Base-by-base conservation (phyloP, 768 basidiomycete species). In the Amanita muscaria region DNA sequence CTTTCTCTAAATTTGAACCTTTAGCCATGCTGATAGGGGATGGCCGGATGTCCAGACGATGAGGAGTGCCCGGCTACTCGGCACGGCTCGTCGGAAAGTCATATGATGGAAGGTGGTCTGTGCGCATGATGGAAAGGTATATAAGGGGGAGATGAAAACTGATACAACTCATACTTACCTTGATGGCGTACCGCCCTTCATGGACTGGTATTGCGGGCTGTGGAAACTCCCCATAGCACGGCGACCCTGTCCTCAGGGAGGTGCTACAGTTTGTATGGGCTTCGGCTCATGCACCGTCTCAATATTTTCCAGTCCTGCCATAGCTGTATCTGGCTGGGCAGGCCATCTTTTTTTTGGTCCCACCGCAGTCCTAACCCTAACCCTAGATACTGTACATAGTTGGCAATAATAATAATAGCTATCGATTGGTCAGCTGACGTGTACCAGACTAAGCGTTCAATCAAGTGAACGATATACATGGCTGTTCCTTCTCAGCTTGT, bases 261-360 rank as follows among this genome's bases (percentile, higher is more conserved):
- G 57, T 54, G 53, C 37, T 44, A 50, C 49, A 63, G 68, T 57
- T 73, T 72, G 73, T 74, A 67, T 76, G 70, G 55, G 73, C 74
- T 72, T 72, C 68, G 72, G 76, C 67, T 67, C 71, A 77, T 74
- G 76, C 73, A 73, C 69, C 66, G 68, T 75, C 73, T 61, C 48
- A 74, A 74, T 75, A 75, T 74, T 74, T 74, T 65, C 73, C 72
- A 53, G 74, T 74, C 66, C 69, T 22, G 56, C 67, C 63, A 62
- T 51, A 64, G 68, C 67, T 69, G 63, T 64, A 64, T 63, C 31
- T 42, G 41, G 62, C 62, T 64, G 57, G 55, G 62, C 46, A 55
- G 62, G 62, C 62, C 58, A 21, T 51, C 39, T 52, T 54, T 60
- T 62, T 56, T 61, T 62, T 65, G 49, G 52, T 1, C 18, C 11